A percentile compares a stretch with the other conserved stretches of the same genome.
Conservation (phyloP, 129 eudicot species). For the Flaveria ramosissima region DNA sequence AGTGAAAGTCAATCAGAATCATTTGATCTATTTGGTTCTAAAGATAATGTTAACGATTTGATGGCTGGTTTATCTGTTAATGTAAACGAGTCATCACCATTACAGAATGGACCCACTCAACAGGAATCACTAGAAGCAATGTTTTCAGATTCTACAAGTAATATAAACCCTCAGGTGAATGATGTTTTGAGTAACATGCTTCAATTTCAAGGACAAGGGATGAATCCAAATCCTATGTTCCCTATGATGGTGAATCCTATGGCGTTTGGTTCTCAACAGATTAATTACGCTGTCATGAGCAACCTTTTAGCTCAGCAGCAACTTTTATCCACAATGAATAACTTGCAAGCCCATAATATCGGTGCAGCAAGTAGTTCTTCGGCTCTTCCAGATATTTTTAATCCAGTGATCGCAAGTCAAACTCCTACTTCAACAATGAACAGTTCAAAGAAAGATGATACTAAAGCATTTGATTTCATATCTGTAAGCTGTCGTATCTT, state of each 20-base stretch:
- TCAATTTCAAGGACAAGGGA: conserved; percentile 52
- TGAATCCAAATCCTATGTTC: conserved; percentile 50
- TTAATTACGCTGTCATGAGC: conserved; percentile 72
- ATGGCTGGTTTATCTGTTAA: conserved; percentile 71
- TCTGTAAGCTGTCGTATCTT: conserved; percentile 56
- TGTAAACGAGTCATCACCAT: conserved; percentile 41
- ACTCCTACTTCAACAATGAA: conserved; percentile 65
- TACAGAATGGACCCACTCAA: conserved; percentile 37
- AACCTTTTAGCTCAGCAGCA: conserved; percentile 79
- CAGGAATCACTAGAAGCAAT: conserved; percentile 22
- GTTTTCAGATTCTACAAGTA: conserved; percentile 39
- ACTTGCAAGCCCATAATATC: conserved; percentile 53
- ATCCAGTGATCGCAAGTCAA: conserved; percentile 60
- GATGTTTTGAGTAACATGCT: conserved; percentile 46
- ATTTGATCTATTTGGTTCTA: conserved; percentile 65
- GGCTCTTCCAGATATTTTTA: conserved; percentile 79
- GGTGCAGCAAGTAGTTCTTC: conserved; percentile 49
- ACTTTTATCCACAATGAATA: conserved; percentile 71
- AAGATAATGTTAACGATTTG: conserved; percentile 51
- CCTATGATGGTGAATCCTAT: conserved; percentile 67
- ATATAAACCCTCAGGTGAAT: conserved; percentile 40
- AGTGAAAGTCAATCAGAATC: conserved; percentile 48
- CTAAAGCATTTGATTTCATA: conserved; percentile 93
- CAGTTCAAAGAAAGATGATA: conserved; percentile 74
- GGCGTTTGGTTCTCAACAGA: conserved; percentile 60